These are phyloP conservation scores for Perkinsus chesapeaki DNA, from an alignment of 169 alveolate species.

Conservation along the genomic window DNA sequence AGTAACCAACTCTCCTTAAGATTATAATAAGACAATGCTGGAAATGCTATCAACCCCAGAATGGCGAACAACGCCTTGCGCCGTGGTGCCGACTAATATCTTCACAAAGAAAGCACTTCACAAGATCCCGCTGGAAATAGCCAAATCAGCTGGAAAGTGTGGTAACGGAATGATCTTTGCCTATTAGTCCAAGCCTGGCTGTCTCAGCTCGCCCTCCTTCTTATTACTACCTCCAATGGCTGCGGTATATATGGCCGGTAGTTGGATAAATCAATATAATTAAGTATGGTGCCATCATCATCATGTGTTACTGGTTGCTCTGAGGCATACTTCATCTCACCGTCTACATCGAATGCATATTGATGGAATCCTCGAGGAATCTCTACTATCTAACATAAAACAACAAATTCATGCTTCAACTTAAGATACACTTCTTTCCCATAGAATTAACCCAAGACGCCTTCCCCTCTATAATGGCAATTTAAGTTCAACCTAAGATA, in stretches of 20 bases:
- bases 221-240: neutral
- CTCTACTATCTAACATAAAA: neutral
- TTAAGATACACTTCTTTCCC: too few relatives aligned
- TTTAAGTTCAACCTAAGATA: too few relatives aligned
- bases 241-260: neutral
- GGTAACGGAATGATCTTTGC: too few relatives aligned
- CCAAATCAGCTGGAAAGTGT: too few relatives aligned
- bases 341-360: neutral
- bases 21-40: too few relatives aligned
- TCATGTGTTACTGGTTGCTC: neutral
- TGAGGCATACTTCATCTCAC: neutral
- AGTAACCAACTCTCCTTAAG: too few relatives aligned
- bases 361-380: neutral
- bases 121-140: too few relatives aligned
- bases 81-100: too few relatives aligned
- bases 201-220: neutral
- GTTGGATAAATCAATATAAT: neutral
- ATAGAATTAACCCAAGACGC: neutral
- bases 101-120: too few relatives aligned
- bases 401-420: neutral
- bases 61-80: too few relatives aligned
- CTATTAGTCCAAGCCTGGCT: neutral
- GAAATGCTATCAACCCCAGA: too few relatives aligned
- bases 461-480: too few relatives aligned
- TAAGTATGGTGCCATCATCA: neutral